Percentiles rank a stretch among this genome's conserved stretches.
Evolutionary conservation across 2,329 filamentous ascomycete genomes (phyloP).

Genomic region (Helotiales sp.): DNA sequence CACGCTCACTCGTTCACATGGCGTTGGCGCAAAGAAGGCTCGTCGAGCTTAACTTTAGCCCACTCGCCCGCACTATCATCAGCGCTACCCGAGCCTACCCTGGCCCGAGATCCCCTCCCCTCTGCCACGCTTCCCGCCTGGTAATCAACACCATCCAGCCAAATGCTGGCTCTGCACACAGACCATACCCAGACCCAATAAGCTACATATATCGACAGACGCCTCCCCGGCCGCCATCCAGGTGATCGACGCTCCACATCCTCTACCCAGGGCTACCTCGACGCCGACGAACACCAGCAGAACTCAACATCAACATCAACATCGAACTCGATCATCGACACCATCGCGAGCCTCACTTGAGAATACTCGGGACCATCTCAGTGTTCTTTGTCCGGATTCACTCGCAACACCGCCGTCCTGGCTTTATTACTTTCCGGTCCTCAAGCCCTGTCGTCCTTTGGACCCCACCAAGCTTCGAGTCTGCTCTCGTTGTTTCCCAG

Average conservation of each 20-base stretch:
- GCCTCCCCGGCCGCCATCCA: slow-evolving; percentile 39
- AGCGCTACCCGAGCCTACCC: too few relatives aligned
- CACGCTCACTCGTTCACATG: slow-evolving; percentile 6
- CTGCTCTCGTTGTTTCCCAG: slow-evolving; percentile 3
- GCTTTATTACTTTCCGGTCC: background rate
- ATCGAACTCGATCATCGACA: background rate
- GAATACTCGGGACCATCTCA: background rate
- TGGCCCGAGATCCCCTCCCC: slow-evolving; percentile 2
- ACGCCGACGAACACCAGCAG: slow-evolving; percentile 11
- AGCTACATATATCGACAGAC: slow-evolving; percentile 36
- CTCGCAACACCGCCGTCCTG: background rate
- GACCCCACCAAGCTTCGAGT: background rate
- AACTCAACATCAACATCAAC: background rate
- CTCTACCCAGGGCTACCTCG: slow-evolving; percentile 25
- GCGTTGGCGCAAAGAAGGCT: background rate
- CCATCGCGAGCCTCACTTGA: background rate
- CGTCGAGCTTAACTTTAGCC: slow-evolving; percentile 11
- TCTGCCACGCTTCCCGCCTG: slow-evolving; percentile 28
- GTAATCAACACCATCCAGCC: slow-evolving; percentile 27
- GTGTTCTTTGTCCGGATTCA: background rate
- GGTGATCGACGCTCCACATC: slow-evolving; percentile 42
- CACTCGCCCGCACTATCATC: background rate
- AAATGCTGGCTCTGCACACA: slow-evolving; percentile 22
- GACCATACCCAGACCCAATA: slow-evolving; percentile 31
- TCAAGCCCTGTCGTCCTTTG: background rate